phyloP scores from a whole-genome alignment of 2,329 filamentous ascomycete genomes.

The Hansfordia pulvinata region DNA sequence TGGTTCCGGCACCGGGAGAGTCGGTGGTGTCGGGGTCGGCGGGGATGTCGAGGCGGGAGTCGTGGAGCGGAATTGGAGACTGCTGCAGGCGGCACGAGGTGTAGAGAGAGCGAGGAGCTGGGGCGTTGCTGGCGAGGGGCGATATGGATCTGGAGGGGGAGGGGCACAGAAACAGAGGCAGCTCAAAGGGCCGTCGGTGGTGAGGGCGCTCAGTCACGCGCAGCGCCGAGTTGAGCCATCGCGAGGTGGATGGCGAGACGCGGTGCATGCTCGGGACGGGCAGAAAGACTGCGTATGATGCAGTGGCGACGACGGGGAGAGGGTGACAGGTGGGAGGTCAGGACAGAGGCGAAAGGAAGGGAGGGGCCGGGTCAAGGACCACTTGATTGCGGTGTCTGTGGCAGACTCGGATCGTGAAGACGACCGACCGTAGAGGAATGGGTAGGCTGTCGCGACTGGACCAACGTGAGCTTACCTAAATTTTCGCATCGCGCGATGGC shows the following conservation, averaged over 20 bases:
- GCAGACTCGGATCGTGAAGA: too few species aligned
- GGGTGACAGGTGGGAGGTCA: too few species aligned
- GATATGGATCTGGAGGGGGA: slow-evolving; percentile 20
- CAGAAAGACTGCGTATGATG: too few species aligned
- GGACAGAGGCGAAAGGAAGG: too few species aligned
- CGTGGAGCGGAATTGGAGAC: too few species aligned
- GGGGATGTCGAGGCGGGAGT: slow-evolving; percentile 3
- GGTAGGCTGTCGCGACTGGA: too few species aligned
- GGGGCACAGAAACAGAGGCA: slow-evolving; percentile 36
- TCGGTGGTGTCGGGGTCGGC: slow-evolving; percentile 1
- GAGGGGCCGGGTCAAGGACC: too few species aligned
- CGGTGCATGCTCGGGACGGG: slow-evolving; percentile 34
- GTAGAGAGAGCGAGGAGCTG: slow-evolving; percentile 2
- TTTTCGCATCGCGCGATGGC: too few species aligned
- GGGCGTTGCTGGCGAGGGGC: slow-evolving; percentile 13
- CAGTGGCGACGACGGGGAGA: too few species aligned
- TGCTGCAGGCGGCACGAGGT: slow-evolving; percentile 2
- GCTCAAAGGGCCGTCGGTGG: slow-evolving; percentile 18
- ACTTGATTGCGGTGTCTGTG: too few species aligned
- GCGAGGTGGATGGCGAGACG: slow-evolving; percentile 23
- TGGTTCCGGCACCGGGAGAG: slow-evolving; percentile 1
- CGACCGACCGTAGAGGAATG: too few species aligned
- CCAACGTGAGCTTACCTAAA: too few species aligned
- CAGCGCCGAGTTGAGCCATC: slow-evolving; percentile 28
- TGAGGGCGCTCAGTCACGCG: slow-evolving; percentile 24